A percentile compares a stretch with the other conserved stretches of the same genome.
Evolutionary conservation across 2,329 filamentous ascomycete genomes (phyloP).

Genomic region (Pseudomassariella vexata): DNA sequence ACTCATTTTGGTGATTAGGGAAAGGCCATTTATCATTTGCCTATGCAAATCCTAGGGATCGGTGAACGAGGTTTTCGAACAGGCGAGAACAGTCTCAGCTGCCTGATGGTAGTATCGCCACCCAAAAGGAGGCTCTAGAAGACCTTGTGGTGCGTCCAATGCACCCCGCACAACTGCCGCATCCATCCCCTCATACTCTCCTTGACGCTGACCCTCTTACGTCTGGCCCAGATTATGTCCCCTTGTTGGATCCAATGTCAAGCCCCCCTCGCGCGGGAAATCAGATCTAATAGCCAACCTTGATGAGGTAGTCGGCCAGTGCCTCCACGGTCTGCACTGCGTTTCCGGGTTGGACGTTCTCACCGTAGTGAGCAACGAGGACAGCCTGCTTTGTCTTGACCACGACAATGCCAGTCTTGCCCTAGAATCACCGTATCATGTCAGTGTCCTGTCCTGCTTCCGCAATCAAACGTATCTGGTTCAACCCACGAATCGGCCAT

Average conservation of each 20-base stretch:
- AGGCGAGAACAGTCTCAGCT: slow-evolving; percentile 12
- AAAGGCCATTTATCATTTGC: slow-evolving; percentile 16
- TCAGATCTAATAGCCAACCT: slow-evolving; percentile 62
- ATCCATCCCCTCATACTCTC: slow-evolving; percentile 2
- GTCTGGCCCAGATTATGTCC: too few relatives aligned
- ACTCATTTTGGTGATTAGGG: slow-evolving; percentile 1
- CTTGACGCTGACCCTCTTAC: too few relatives aligned
- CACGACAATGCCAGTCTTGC: slow-evolving; percentile 73
- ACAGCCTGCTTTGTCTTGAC: slow-evolving; percentile 86
- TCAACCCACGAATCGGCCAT: slow-evolving; percentile 72
- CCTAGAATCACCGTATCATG: slow-evolving; percentile 32
- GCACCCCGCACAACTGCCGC: too few relatives aligned
- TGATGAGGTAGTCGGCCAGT: slow-evolving; percentile 82
- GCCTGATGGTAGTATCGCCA: slow-evolving; percentile 12
- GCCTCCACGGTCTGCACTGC: slow-evolving; percentile 74
- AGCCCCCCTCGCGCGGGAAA: slow-evolving; percentile 6
- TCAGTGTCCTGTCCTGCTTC: slow-evolving; percentile 4
- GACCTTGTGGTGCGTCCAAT: too few relatives aligned
- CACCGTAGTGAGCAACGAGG: slow-evolving; percentile 80
- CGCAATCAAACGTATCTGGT: slow-evolving; percentile 1
- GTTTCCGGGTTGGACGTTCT: slow-evolving; percentile 66
- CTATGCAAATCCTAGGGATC: slow-evolving; percentile 26
- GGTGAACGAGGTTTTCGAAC: slow-evolving; percentile 11
- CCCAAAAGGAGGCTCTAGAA: slow-evolving; percentile 15
- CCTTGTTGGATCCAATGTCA: slow-evolving; percentile 9